Evolutionary conservation across 768 basidiomycete genomes (phyloP).

Genomic region (Boletellus emodensis): DNA sequence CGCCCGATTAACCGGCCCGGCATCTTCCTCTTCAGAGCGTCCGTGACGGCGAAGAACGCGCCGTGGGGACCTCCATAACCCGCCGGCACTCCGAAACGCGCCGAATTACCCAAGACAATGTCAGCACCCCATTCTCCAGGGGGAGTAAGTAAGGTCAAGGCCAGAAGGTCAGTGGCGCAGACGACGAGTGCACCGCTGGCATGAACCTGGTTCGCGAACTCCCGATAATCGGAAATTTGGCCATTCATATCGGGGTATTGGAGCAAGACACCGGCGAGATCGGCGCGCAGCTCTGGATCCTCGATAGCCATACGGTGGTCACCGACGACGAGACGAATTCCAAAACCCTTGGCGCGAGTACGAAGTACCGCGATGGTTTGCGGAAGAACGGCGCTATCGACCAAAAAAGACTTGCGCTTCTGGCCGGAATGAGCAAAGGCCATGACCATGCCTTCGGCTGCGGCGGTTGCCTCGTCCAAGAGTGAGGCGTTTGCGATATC

Average conservation of each 20-base stretch:
- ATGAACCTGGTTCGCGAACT: slow-evolving; percentile 67
- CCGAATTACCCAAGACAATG: slow-evolving; percentile 91
- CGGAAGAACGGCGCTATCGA: slow-evolving; percentile 77
- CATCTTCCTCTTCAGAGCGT: slow-evolving; percentile 94
- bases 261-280: slow-evolving; percentile 83
- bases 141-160: slow-evolving; percentile 87
- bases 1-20: slow-evolving; percentile 94
- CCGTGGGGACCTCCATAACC: slow-evolving; percentile 99
- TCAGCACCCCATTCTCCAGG: slow-evolving; percentile 99
- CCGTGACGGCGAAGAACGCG: slow-evolving; percentile 94
- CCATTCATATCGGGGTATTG: slow-evolving; percentile 96
- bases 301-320: slow-evolving; percentile 50
- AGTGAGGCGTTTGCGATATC: slow-evolving; percentile 95
- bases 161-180: slow-evolving; percentile 88
- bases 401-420: slow-evolving; percentile 81
- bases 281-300: slow-evolving; percentile 49
- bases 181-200: slow-evolving; percentile 73
- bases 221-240: slow-evolving; percentile 65
- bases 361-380: slow-evolving; percentile 88
- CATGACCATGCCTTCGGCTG: slow-evolving; percentile 97
- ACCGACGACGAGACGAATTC: slow-evolving; percentile 74
- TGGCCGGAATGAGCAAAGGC: slow-evolving; percentile 63
- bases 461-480: slow-evolving; percentile 92
- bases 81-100: slow-evolving; percentile 92
- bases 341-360: slow-evolving; percentile 92